Conservation (phyloP, 2,329 filamentous ascomycete species). For the Cordyceps farinosa region DNA sequence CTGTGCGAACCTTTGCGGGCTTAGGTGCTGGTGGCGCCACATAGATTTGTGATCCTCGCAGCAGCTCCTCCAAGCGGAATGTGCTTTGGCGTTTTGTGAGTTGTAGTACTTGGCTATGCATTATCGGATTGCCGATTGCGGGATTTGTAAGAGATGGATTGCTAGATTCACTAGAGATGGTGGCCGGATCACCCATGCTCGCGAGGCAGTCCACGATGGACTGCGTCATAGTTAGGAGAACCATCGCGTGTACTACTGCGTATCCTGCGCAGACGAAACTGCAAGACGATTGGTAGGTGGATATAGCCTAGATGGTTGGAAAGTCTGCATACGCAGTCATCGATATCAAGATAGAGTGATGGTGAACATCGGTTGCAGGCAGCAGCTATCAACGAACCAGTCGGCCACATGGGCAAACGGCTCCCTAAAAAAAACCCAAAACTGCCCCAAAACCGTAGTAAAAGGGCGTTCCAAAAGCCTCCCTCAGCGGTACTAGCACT, state of each 20-base stretch:
- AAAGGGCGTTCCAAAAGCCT: not conserved
- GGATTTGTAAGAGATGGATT: conserved; percentile 51
- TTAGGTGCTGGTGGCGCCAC: conserved; percentile 76
- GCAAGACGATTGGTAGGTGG: conserved; percentile 5
- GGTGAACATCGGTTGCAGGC: not conserved
- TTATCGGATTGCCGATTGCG: conserved; percentile 62
- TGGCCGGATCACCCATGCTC: conserved; percentile 22
- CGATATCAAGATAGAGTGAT: not conserved
- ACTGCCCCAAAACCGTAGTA: not conserved
- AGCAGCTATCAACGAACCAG: not conserved
- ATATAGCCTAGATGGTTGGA: not conserved
- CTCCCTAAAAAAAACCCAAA: not conserved
- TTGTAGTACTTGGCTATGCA: conserved; percentile 64
- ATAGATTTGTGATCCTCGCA: conserved; percentile 71
- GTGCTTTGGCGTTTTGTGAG: conserved; percentile 53
- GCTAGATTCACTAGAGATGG: conserved; percentile 18
- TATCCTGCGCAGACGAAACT: not conserved
- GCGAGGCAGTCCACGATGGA: conserved; percentile 61
- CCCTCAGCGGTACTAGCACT: too few relatives aligned
- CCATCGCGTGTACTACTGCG: conserved; percentile 48
- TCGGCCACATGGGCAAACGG: not conserved
- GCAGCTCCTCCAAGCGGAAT: conserved; percentile 62
- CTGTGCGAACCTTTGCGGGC: conserved; percentile 39
- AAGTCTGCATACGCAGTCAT: too few relatives aligned
- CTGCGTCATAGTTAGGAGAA: conserved; percentile 72